Conservation (phyloP, 768 basidiomycete genomes). For the Lactarius sp. region DNA sequence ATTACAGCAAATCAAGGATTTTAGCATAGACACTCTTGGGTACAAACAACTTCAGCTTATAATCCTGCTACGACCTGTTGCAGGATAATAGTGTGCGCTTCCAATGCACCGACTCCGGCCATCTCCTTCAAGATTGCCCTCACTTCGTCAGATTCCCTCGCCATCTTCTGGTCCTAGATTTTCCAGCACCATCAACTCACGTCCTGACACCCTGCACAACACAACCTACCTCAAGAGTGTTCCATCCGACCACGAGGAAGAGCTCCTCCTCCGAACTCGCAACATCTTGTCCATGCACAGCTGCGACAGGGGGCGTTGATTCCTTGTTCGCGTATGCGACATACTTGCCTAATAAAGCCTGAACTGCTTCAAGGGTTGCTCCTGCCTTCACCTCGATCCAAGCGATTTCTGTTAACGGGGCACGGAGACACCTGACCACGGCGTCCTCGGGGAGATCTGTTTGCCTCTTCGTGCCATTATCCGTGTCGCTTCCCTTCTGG, state of each 20-base stretch:
- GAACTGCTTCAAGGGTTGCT: neutral
- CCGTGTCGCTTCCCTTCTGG: neutral
- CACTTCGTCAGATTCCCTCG: no score
- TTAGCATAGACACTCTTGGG: neutral
- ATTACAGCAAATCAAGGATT: no score
- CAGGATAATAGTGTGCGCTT: neutral
- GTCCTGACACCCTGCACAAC: no score
- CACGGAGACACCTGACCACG: neutral
- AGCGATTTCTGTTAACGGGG: neutral
- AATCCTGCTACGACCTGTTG: neutral
- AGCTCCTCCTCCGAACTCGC: no score
- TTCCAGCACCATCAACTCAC: no score
- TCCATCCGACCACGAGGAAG: no score
- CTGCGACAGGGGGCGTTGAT: neutral
- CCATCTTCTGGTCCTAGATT: no score
- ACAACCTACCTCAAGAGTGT: no score
- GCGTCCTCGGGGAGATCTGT: neutral
- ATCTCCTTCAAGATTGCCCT: slow-evolving; percentile 1
- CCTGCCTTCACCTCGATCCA: neutral
- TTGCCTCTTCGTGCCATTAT: neutral
- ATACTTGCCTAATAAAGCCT: neutral
- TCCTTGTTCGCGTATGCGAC: neutral
- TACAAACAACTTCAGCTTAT: neutral
- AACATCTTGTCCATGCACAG: no score
- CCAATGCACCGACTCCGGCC: neutral